Evolutionary conservation across 768 basidiomycete genomes (phyloP), one percentile per base, ranked within the genome.

Genomic region (Mycena alexandri): DNA sequence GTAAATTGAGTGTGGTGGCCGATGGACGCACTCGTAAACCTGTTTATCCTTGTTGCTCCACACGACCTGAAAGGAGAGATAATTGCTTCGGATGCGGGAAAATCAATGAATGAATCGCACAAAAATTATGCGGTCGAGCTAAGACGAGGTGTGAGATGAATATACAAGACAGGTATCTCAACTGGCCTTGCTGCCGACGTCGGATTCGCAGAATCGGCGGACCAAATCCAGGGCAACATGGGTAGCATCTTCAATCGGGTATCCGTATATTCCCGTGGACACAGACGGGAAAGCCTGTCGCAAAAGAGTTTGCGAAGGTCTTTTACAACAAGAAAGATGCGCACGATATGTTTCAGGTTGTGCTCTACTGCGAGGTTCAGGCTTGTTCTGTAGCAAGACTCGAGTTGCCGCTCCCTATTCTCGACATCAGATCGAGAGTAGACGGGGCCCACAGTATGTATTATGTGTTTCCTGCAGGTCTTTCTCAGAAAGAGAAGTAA

Each of bases 391-490:
- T 95, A 95, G 73, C 92, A 92, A 11, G 92, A 91, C 5, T 82
- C 82, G 16, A 95, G 83, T 67, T 88, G 84, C 64, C 75, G 70
- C 7, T 88, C 87, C 59, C 84, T 86, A 29, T 75, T 77, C 46
- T 84, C 83, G 42, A 76, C 77, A 29, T 82, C 78, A 1, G 70
- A 63, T 3, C 72, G 61, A 6, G 81, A 82, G 75, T 91, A 94
- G 1, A 92, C 76, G 0, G 94, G 94, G 13, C 94, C 94, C 17
- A 95, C 94, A 4, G 94, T 85, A 72, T 95, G 94, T 46, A 95
- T 93, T 65, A 95, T 82, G 74, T 90, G 83, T 42, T 85, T 84
- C 42, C 93, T 93, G 69, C 10, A n/a, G n/a, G 24, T n/a, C 10
- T 19, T 14, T 41, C 41, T 55, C 42, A 38, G 16, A 9, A 48